Evolutionary conservation across 805 yeast genomes (phyloP).

Genomic region (Kodamaea restingae): DNA sequence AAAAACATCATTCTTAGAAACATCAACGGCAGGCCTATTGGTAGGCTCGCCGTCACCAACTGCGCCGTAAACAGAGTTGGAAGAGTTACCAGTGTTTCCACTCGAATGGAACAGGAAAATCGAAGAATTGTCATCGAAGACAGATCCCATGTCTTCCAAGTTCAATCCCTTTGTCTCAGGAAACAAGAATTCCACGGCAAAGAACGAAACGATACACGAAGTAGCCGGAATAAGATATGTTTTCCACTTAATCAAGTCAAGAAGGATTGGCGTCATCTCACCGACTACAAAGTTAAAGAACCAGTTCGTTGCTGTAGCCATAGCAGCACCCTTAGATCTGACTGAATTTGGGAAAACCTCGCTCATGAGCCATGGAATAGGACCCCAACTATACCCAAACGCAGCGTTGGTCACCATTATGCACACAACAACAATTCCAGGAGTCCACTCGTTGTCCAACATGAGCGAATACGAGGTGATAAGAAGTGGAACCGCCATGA

Average conservation of each 20-base stretch:
- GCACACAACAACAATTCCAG: constrained; percentile 66
- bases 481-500: constrained; percentile 71
- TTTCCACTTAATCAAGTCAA: constrained; percentile 73
- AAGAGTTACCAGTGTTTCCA: constrained; percentile 11
- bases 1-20: constrained; percentile 6
- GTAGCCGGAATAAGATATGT: constrained; percentile 78
- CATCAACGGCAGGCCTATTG: constrained; percentile 4
- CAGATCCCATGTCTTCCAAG: constrained; percentile 87
- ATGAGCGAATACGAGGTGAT: constrained; percentile 54
- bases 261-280: constrained; percentile 81
- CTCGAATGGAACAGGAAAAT: constrained; percentile 41
- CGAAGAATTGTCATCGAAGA: constrained; percentile 63
- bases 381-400: constrained; percentile 93
- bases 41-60: constrained; percentile 5
- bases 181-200: constrained; percentile 66
- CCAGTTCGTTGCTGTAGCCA: constrained; percentile 93
- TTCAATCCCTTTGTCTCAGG: constrained; percentile 91
- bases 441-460: constrained; percentile 45
- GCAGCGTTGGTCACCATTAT: constrained; percentile 79
- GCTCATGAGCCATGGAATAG: constrained; percentile 86
- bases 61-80: constrained; percentile 8
- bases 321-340: constrained; percentile 85
- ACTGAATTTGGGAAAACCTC: constrained; percentile 83
- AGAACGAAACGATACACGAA: constrained; percentile 69
- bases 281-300: constrained; percentile 89